Evolutionary conservation across 352 stramenopile genomes (phyloP).

Genomic region (Pythium sukuiense): DNA sequence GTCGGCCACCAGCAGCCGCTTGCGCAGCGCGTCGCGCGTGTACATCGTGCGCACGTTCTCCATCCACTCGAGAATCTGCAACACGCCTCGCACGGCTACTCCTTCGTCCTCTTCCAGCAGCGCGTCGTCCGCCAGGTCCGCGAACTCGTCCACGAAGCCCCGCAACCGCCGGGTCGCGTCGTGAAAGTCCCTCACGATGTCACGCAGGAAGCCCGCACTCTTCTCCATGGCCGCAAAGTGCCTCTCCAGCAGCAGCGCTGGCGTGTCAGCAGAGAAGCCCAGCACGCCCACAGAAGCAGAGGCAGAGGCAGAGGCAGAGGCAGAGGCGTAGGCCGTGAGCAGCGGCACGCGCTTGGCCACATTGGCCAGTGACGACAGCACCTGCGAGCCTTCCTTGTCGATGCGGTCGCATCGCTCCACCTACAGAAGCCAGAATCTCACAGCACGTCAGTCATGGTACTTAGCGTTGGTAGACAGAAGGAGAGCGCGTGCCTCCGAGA

Average conservation of each 20-base stretch:
- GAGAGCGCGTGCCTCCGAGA: slow-evolving; percentile 33
- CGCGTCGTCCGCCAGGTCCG: slow-evolving; percentile 34
- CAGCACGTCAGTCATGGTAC: too few species aligned
- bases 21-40: slow-evolving; percentile 61
- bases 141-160: slow-evolving; percentile 35
- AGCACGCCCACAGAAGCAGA: slow-evolving; percentile 44
- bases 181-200: slow-evolving; percentile 52
- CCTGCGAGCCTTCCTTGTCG: slow-evolving; percentile 61
- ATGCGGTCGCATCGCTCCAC: slow-evolving; percentile 45
- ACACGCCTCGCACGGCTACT: not conserved
- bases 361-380: slow-evolving; percentile 71
- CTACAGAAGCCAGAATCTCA: not conserved
- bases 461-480: not conserved
- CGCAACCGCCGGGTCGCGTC: slow-evolving; percentile 46
- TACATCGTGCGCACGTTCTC: slow-evolving; percentile 69
- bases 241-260: slow-evolving; percentile 48
- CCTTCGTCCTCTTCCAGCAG: slow-evolving; percentile 14
- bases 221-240: slow-evolving; percentile 77
- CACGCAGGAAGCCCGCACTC: slow-evolving; percentile 48
- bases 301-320: slow-evolving; percentile 5
- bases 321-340: slow-evolving; percentile 27
- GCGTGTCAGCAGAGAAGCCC: slow-evolving; percentile 35
- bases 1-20: slow-evolving; percentile 46
- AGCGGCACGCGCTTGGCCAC: slow-evolving; percentile 56
- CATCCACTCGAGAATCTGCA: slow-evolving; percentile 67